These are phyloP conservation scores for Emergomyces africanus DNA, from an alignment of 2,329 filamentous ascomycete genomes.

Conservation along the genomic window DNA sequence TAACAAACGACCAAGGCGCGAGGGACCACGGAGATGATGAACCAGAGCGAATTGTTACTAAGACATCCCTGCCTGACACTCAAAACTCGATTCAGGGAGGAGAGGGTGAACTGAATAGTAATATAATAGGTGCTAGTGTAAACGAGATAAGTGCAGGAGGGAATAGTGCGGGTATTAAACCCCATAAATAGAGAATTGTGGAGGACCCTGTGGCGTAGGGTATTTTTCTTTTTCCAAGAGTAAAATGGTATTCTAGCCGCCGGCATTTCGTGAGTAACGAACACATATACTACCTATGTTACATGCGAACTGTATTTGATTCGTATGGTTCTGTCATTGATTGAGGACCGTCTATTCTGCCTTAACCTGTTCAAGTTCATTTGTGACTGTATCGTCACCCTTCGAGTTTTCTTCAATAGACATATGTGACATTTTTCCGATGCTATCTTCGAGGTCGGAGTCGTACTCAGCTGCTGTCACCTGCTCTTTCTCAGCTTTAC, in stretches of 20 bases:
- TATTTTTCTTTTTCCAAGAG: not conserved
- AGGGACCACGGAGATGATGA: not conserved
- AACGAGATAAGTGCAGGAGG: constrained; percentile 22
- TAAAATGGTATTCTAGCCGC: not conserved
- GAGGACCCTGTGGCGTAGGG: not conserved
- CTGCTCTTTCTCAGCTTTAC: constrained; percentile 12
- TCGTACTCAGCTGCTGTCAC: constrained; percentile 12
- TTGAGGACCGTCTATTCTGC: not conserved
- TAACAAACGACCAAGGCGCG: constrained; percentile 1
- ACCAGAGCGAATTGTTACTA: too few relatives aligned
- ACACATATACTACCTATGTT: not conserved
- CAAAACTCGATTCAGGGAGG: not conserved
- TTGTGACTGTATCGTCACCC: constrained; percentile 12
- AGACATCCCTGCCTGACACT: too few relatives aligned
- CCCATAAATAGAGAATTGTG: not conserved
- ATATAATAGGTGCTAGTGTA: constrained; percentile 11
- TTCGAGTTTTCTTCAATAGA: constrained; percentile 25
- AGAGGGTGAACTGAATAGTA: not conserved
- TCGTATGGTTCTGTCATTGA: not conserved
- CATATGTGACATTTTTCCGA: constrained; percentile 29
- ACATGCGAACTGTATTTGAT: not conserved
- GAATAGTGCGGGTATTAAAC: constrained; percentile 57
- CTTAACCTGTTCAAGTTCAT: not conserved
- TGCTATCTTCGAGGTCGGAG: constrained; percentile 25
- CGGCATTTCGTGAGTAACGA: not conserved